A percentile compares a stretch with the other conserved stretches of the same genome.
Evolutionary conservation across 176 grass and related monocot genomes (phyloP).

Genomic region (Rhynchospora pubera): DNA sequence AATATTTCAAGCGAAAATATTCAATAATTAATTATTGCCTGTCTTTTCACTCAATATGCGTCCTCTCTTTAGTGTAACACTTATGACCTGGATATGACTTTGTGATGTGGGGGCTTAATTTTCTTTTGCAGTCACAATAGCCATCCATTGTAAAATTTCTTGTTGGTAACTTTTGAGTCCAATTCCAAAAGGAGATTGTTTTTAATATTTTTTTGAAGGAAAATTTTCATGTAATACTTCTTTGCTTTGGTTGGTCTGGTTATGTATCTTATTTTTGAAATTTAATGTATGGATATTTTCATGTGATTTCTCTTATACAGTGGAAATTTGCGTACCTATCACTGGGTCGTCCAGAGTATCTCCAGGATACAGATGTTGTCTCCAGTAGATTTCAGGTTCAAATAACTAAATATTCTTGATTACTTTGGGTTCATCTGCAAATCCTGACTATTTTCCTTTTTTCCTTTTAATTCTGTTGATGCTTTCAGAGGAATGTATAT

Average conservation of each 20-base stretch:
- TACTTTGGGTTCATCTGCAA: constrained; percentile 9
- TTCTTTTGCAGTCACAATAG: not conserved
- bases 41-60: not conserved
- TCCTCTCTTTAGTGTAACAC: not conserved
- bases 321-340: constrained; percentile 98
- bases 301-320: constrained; percentile 30
- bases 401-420: not conserved
- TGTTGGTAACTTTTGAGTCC: not conserved
- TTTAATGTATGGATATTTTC: not conserved
- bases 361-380: constrained; percentile 80
- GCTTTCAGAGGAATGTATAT: constrained; percentile 84
- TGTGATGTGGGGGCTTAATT: not conserved
- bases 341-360: constrained; percentile 94
- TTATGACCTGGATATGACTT: not conserved
- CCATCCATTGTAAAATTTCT: not conserved
- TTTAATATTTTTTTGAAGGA: not conserved
- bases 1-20: not conserved
- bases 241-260: not conserved
- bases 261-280: not conserved
- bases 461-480: not conserved
- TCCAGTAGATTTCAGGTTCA: constrained; percentile 77
- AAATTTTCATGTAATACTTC: not conserved
- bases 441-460: not conserved
- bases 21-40: not conserved
- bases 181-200: not conserved